Evolutionary conservation across 2,329 filamentous ascomycete genomes (phyloP), one percentile per base, ranked within the genome.

Genomic region (Xylariaceae sp.): DNA sequence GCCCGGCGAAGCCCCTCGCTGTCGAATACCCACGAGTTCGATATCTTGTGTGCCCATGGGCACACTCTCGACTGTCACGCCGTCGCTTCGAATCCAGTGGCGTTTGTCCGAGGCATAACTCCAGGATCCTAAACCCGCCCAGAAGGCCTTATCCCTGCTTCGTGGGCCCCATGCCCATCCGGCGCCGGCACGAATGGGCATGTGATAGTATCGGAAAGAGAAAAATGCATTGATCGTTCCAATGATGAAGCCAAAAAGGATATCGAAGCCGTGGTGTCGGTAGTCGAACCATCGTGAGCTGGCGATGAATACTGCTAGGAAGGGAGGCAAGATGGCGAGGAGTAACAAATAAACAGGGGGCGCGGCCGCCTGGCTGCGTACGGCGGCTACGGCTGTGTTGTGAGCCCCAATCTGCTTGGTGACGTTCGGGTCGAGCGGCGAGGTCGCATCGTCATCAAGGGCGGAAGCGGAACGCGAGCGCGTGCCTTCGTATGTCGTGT

Each of bases 151-250:
- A 56, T 87, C 81, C 49, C 79, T 78, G 68, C 83, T 89, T 54
- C 92, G 81, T 0, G 91, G 87, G 2, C 88, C 91, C 92, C 92
- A 96, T 0, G 90, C 86, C 91, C 92, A 96, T 11, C 92, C 92
- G 1, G 88, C 88, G 5, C 91, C 91, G n/a, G 82, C 80, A 17
- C 77, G 79, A 63, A 96, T 85, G 0, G 92, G 90, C 8, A 94
- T 76, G 71, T 97, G 91, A 71, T 96, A 97, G 77, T 88, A 90
- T 23, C 89, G 81, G 77, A 96, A 96, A 2, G 87, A 83, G 66
- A 93, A 85, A 71, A 87, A 86, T 17, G 89, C 83, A 44, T 83
- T 83, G 50, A 86, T 74, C 11, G 87, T 81, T 7, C 93, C 93
- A 62, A 97, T 88, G 10, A 89, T 65, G 57, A 87, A 88, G n/a